Percentiles rank a stretch among this genome's conserved stretches.
phyloP scores from a whole-genome alignment of 129 eudicot species.

The Logfia minima region DNA sequence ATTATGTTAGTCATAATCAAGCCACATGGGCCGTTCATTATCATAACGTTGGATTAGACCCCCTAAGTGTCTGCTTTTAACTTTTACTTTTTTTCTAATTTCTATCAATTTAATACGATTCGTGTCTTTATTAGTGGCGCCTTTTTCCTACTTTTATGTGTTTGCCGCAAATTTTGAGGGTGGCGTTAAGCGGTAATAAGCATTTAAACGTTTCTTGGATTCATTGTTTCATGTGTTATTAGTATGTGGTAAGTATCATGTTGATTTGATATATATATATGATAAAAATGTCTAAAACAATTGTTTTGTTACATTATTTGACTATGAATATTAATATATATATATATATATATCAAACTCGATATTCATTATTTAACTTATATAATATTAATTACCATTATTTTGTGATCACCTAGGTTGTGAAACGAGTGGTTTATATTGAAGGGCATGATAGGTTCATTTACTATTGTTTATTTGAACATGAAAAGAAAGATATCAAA shows the following conservation, averaged over 20 bases:
- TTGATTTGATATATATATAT: too few species aligned
- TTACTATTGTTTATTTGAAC: slow-evolving; percentile 1
- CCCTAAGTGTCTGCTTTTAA: slow-evolving; percentile 15
- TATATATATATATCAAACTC: too few species aligned
- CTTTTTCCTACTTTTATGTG: not conserved
- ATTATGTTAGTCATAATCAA: slow-evolving; percentile 18
- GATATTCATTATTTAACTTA: not conserved
- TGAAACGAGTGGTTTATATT: slow-evolving; percentile 15
- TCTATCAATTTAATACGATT: slow-evolving; percentile 13
- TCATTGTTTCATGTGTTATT: not conserved
- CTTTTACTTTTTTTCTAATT: slow-evolving; percentile 11
- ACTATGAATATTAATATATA: not conserved
- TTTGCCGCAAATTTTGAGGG: slow-evolving; percentile 2
- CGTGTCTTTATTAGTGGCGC: slow-evolving; percentile 10
- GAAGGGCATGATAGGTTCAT: not conserved
- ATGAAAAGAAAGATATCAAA: not conserved
- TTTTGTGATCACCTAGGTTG: slow-evolving; percentile 10
- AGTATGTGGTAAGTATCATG: not conserved
- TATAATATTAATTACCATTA: not conserved
- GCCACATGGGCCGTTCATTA: slow-evolving; percentile 26
- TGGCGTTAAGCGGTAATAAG: not conserved
- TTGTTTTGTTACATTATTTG: not conserved
- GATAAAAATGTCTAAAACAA: too few species aligned
- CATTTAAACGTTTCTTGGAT: not conserved
- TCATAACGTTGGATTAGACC: slow-evolving; percentile 25